Evolutionary conservation across 1,284 basidiomycete genomes (phyloP), one percentile per base, ranked within the genome.

Genomic region (Irpex sp.): DNA sequence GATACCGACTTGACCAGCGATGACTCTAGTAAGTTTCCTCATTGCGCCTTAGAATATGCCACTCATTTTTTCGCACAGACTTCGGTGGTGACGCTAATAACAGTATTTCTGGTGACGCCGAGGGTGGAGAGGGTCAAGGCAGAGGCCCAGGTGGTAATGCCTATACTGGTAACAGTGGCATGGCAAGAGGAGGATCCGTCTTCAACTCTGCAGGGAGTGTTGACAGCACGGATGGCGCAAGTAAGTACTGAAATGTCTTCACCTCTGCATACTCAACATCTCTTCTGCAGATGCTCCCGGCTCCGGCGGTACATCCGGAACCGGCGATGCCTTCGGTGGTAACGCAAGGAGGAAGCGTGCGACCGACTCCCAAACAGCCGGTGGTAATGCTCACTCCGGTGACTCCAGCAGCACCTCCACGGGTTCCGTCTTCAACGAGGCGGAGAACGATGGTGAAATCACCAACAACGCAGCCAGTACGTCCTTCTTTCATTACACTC

Each of bases 301-400:
- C 15, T 58, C 15, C 36, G 69, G 64, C 15, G 69, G 67, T 26
- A 58, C 61, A 15, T 66, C 65, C 2, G 67, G 58, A 48, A 65
- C 65, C 58, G 70, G 70, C 17, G 66, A 62, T 58, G 65, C 63
- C 34, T 56, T 59, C 21, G 70, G 65, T 40, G 70, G 70, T 17
- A 61, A 67, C 17, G 69, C 61, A 19, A 36, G 21, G 26, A 54
- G 34, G 38, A 68, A 68, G 62, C 66, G 68, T 62, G 67, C 68
- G 3, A 13, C 56, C 21, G 64, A 69, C 59, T 51, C 62, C 5
- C 37, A 57, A 31, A 68, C 67, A 13, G 60, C 64, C 13, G 69
- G 69, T n/a, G 69, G 70, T 15, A 69, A 70, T 44, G 70, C 71
- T 9, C 66, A 71, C 61, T 67, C 69, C 3, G 69, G 69, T 37